Evolutionary conservation across 2,329 filamentous ascomycete species (phyloP).

Genomic region (Pestalotiopsis sp.): DNA sequence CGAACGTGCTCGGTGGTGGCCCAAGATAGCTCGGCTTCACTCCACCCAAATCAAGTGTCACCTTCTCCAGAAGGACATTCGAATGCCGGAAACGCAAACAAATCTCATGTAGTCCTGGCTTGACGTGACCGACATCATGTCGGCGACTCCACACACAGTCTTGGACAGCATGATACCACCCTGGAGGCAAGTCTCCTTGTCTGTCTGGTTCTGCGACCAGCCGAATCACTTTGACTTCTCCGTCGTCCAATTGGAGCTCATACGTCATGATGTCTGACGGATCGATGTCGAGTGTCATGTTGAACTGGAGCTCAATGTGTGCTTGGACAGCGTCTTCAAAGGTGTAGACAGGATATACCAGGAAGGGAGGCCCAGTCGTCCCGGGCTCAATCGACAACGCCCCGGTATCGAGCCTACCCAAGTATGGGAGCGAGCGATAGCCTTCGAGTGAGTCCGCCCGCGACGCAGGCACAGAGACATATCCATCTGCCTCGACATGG

Average conservation of each 20-base stretch:
- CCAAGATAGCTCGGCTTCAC: constrained; percentile 36
- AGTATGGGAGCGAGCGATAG: constrained; percentile 28
- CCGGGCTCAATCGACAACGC: constrained; percentile 22
- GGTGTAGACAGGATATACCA: constrained; percentile 32
- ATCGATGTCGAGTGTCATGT: constrained; percentile 49
- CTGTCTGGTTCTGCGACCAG: constrained; percentile 40
- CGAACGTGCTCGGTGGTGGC: constrained; percentile 23
- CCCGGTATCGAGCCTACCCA: constrained; percentile 29
- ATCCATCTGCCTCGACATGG: constrained; percentile 35
- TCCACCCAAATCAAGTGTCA: constrained; percentile 33
- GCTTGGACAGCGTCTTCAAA: constrained; percentile 22
- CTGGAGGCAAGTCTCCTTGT: constrained; percentile 45
- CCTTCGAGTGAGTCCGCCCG: constrained; percentile 16
- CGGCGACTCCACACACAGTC: constrained; percentile 51
- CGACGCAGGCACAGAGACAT: constrained; percentile 34
- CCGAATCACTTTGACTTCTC: constrained; percentile 30
- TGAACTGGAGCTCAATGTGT: constrained; percentile 28
- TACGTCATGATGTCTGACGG: constrained; percentile 51
- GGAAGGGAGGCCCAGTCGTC: constrained; percentile 5
- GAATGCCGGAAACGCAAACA: constrained; percentile 31
- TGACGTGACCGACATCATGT: constrained; percentile 26
- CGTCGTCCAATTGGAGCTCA: constrained; percentile 49
- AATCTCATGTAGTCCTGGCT: constrained; percentile 29
- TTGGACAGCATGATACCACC: constrained; percentile 51
- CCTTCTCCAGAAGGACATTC: constrained; percentile 39